Evolutionary conservation across 2,329 filamentous ascomycete genomes (phyloP), one percentile per base, ranked within the genome.

Genomic region (Penicillium sp.): DNA sequence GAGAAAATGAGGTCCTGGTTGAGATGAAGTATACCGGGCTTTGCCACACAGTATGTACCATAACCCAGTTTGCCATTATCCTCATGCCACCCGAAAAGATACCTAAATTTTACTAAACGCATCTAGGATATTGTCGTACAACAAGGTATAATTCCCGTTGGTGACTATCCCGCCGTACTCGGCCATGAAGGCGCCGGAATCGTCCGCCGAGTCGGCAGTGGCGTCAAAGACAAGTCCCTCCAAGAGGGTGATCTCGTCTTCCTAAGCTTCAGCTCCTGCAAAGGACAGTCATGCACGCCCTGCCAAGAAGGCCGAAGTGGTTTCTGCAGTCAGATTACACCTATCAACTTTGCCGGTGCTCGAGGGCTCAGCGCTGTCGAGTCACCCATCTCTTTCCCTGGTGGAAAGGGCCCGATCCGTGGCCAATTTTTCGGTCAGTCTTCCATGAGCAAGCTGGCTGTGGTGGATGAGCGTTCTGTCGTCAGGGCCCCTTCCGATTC

Each of bases 391-490:
- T 54, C 52, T 3, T 49, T 60, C 3, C 42, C 49, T 1, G 52
- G 49, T 18, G 59, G 59, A 14, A 41, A 59, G 30, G 43, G 48
- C 5, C 36, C 53, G 12, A 47, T 64, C 2, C 59, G 60, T 9
- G 64, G 65, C 12, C 63, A 67, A 29, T 69, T 68, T 54, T 70
- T 70, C 31, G 67, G 67, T 1, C 67, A 70, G 46, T 69, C 67
- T 0, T 68, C 64, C 4, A 55, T 70, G 30, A 61, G 59, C 27
- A 65, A 62, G 41, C 42, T 67, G 49, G 59, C 67, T 3, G 55
- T 70, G 34, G 64, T 67, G 4, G 49, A 54, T 1, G 62, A 66
- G 22, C 48, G 54, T 1, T 67, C 60, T 0, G 49, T 69, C 3
- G 64, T 70, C n/a, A 68, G 66, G 37, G 54, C 57, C 19, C 31